Evolutionary conservation across 352 stramenopile genomes (phyloP).

Genomic region (Phytophthora foliorum): DNA sequence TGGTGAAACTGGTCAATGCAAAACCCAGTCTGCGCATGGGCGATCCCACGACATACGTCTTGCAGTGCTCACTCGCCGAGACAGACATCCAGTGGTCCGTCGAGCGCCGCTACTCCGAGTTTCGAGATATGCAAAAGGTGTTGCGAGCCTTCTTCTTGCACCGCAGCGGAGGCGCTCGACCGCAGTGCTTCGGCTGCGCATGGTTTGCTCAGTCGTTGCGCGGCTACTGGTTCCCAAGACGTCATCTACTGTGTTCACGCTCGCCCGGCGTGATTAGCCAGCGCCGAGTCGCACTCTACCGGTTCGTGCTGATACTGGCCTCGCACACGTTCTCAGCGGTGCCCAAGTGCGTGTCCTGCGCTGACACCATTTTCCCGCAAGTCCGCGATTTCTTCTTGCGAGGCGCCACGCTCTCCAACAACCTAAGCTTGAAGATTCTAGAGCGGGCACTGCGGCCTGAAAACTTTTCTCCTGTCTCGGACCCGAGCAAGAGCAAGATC

Average conservation of each 20-base stretch:
- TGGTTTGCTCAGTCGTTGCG: constrained; percentile 77
- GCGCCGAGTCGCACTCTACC: constrained; percentile 58
- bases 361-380: constrained; percentile 57
- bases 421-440: constrained; percentile 44
- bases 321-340: constrained; percentile 83
- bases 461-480: constrained; percentile 68
- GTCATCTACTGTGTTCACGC: constrained; percentile 64
- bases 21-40: constrained; percentile 18
- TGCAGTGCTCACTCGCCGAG: constrained; percentile 51
- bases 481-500: constrained; percentile 84
- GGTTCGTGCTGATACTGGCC: constrained; percentile 64
- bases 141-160: constrained; percentile 63
- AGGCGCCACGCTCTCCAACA: constrained; percentile 31
- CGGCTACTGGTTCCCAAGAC: constrained; percentile 70
- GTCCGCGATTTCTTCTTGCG: constrained; percentile 77
- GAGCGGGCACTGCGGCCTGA: constrained; percentile 42
- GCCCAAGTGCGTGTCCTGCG: constrained; percentile 77
- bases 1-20: constrained; percentile 50
- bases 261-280: constrained; percentile 52
- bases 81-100: constrained; percentile 68
- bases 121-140: constrained; percentile 60
- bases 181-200: constrained; percentile 80
- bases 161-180: constrained; percentile 27
- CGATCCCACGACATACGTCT: constrained; percentile 49
- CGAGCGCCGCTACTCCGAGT: constrained; percentile 79